phyloP scores from a whole-genome alignment of 139 green algal genomes.

The Coelastrella sp. region DNA sequence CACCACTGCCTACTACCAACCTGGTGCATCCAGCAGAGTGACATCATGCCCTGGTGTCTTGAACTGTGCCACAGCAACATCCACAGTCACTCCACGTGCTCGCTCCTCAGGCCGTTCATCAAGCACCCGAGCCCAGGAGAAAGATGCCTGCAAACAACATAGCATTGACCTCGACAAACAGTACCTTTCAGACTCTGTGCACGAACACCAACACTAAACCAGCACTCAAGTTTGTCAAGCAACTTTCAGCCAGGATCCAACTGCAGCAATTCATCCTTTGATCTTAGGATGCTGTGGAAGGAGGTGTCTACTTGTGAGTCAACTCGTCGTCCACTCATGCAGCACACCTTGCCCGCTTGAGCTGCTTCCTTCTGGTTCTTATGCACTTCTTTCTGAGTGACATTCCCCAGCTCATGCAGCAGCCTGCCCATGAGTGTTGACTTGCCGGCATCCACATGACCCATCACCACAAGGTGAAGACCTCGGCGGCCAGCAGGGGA shows the following conservation, averaged over 20 bases:
- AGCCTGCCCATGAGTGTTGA: conserved; percentile 95
- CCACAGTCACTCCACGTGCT: conserved; percentile 92
- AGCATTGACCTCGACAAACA: too few relatives aligned
- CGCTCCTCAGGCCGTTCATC: conserved; percentile 95
- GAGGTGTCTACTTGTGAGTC: too few relatives aligned
- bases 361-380: conserved; percentile 82
- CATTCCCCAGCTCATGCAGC: conserved; percentile 84
- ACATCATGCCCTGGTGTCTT: conserved; percentile 61
- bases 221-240: too few relatives aligned
- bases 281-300: too few relatives aligned
- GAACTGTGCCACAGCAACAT: conserved; percentile 85
- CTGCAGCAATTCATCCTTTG: too few relatives aligned
- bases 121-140: conserved; percentile 96
- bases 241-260: too few relatives aligned
- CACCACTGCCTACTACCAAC: too few relatives aligned
- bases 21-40: conserved; percentile 94
- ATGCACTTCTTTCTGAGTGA: conserved; percentile 75
- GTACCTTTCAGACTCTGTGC: too few relatives aligned
- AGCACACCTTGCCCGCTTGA: conserved; percentile 81
- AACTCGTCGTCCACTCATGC: too few relatives aligned
- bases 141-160: conserved; percentile 90
- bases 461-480: conserved; percentile 91
- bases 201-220: too few relatives aligned
- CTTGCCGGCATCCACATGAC: conserved; percentile 97
- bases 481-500: conserved; percentile 5